Evolutionary conservation across 2,329 filamentous ascomycete species (phyloP).

Genomic region (Trichoderma cornu-damae): DNA sequence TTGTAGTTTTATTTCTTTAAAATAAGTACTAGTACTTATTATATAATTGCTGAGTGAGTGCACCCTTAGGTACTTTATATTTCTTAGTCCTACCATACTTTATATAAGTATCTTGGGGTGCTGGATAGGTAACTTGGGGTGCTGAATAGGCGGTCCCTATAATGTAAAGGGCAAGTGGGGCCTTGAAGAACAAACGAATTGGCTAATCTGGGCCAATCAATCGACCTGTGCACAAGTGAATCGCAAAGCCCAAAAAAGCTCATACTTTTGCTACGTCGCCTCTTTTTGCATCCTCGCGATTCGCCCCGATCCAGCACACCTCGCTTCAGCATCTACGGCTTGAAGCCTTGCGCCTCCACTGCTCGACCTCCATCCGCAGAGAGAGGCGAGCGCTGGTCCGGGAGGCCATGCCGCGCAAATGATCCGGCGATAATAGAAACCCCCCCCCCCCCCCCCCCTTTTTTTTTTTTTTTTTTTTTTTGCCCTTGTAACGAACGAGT

Average conservation of each 20-base stretch:
- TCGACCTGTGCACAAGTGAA: conserved; percentile 4
- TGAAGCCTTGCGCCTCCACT: neutral
- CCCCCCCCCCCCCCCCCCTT: too few relatives aligned
- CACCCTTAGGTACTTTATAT: too few relatives aligned
- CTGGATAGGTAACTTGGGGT: too few relatives aligned
- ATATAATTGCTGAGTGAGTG: too few relatives aligned
- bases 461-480: too few relatives aligned
- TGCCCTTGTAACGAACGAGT: conserved; percentile 7
- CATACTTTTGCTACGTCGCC: conserved; percentile 13
- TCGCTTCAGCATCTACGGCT: neutral
- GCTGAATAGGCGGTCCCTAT: too few relatives aligned
- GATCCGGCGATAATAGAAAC: conserved; percentile 9
- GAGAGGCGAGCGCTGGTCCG: conserved; percentile 5
- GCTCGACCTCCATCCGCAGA: neutral
- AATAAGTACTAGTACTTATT: too few relatives aligned
- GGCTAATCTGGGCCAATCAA: conserved; percentile 17
- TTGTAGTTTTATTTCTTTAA: too few relatives aligned
- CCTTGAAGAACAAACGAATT: conserved; percentile 18
- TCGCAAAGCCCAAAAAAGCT: conserved; percentile 6
- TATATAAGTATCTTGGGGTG: too few relatives aligned
- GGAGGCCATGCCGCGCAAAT: conserved; percentile 18
- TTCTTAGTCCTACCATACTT: too few relatives aligned
- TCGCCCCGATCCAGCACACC: neutral
- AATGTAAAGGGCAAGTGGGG: conserved; percentile 9
- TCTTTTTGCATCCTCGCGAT: neutral